Conservation (phyloP, 257 asterid genomes). For the Nyctanthes arbortristis region DNA sequence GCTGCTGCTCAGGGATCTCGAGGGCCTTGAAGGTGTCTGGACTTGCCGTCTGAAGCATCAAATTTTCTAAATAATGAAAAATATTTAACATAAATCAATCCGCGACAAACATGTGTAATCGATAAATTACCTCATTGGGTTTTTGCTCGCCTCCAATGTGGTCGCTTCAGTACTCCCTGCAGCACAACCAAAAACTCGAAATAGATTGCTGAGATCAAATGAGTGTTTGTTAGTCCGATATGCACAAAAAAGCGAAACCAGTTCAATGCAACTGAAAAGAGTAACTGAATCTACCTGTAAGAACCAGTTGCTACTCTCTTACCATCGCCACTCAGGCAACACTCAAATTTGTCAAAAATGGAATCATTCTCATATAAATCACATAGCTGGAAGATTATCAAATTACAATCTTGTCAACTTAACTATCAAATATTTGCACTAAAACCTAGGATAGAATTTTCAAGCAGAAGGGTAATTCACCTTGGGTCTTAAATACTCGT, state of each 20-base stretch:
- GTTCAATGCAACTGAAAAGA: not conserved
- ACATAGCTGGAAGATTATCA: constrained; percentile 56
- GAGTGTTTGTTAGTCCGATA: not conserved
- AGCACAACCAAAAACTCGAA: constrained; percentile 86
- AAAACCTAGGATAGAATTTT: constrained; percentile 10
- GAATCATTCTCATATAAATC: constrained; percentile 89
- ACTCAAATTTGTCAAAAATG: constrained; percentile 83
- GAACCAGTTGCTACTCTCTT: constrained; percentile 81
- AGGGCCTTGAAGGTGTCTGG: constrained; percentile 68
- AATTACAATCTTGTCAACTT: constrained; percentile 30
- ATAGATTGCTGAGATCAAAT: constrained; percentile 71
- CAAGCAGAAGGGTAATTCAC: constrained; percentile 35
- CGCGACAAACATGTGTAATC: not conserved
- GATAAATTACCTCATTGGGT: constrained; percentile 80
- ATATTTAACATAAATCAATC: constrained; percentile 12
- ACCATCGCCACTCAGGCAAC: constrained; percentile 93
- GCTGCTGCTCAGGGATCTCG: constrained; percentile 72
- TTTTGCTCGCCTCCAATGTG: constrained; percentile 97
- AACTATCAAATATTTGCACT: not conserved
- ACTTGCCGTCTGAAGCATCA: constrained; percentile 59
- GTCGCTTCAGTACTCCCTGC: constrained; percentile 79
- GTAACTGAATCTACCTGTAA: constrained; percentile 51
- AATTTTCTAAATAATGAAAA: constrained; percentile 1
- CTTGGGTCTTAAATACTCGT: constrained; percentile 84
- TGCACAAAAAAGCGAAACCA: constrained; percentile 7